A percentile compares a stretch with the other conserved stretches of the same genome.
phyloP scores from a whole-genome alignment of 2,329 filamentous ascomycete species.

The Hymenoscyphus occultus region DNA sequence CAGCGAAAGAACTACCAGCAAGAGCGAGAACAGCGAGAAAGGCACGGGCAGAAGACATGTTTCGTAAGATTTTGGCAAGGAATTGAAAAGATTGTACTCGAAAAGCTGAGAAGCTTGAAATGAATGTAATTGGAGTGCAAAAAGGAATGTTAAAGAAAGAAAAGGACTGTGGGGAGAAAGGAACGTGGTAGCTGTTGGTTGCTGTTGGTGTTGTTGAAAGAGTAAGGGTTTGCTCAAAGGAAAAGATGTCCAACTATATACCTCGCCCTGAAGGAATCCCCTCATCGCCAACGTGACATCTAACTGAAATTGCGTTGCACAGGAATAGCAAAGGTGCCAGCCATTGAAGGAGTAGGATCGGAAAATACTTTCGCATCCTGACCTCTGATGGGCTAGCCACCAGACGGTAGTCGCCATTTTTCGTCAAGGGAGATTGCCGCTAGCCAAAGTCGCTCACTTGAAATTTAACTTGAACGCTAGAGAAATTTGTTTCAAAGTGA shows the following conservation, averaged over 20 bases:
- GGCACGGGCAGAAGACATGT: slow-evolving; percentile 4
- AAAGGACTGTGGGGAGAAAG: neutral
- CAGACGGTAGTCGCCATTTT: neutral
- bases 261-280: neutral
- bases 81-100: slow-evolving; percentile 1
- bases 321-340: neutral
- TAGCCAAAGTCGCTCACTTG: neutral
- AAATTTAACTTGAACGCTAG: neutral
- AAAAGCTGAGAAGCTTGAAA: neutral
- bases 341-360: slow-evolving; percentile 3
- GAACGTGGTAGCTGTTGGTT: slow-evolving; percentile 4
- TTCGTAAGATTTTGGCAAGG: neutral
- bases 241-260: slow-evolving; percentile 1
- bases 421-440: neutral
- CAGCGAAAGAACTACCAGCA: slow-evolving; percentile 1
- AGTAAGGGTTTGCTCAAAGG: neutral
- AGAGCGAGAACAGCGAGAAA: slow-evolving; percentile 6
- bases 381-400: neutral
- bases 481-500: neutral
- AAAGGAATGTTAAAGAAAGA: slow-evolving; percentile 4
- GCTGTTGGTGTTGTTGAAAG: slow-evolving; percentile 6
- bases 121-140: slow-evolving; percentile 1
- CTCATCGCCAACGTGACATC: neutral
- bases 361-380: neutral
- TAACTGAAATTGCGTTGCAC: neutral